A percentile compares a stretch with the other conserved stretches of the same genome.
Evolutionary conservation across 2,329 filamentous ascomycete species (phyloP).

Genomic region (Fragosphaeria purpurea): DNA sequence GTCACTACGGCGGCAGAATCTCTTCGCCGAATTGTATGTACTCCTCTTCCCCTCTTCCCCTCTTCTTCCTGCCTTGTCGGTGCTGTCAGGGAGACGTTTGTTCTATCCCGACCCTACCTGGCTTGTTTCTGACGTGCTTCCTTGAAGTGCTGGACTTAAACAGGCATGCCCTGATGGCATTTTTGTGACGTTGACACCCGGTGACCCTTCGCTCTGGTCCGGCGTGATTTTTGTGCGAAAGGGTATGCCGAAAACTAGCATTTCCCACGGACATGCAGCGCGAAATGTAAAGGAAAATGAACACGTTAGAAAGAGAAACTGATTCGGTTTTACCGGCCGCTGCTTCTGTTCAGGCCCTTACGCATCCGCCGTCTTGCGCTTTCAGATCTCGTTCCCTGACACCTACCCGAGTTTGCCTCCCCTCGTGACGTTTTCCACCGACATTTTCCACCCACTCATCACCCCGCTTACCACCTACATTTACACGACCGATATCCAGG

Average conservation of each 20-base stretch:
- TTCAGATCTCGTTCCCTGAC: slow-evolving; percentile 79
- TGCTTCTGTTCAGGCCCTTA: slow-evolving; percentile 60
- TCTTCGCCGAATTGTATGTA: slow-evolving; percentile 71
- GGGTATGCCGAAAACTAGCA: slow-evolving; percentile 41
- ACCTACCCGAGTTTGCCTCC: slow-evolving; percentile 72
- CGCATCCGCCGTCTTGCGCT: slow-evolving; percentile 74
- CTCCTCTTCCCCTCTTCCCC: not conserved
- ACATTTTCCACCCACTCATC: slow-evolving; percentile 90
- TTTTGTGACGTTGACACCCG: slow-evolving; percentile 75
- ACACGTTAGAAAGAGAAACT: too few species aligned
- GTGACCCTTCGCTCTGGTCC: slow-evolving; percentile 73
- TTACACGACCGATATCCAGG: slow-evolving; percentile 70
- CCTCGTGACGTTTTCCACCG: slow-evolving; percentile 76
- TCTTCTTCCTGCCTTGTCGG: too few species aligned
- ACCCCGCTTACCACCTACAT: slow-evolving; percentile 91
- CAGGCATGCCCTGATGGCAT: slow-evolving; percentile 76
- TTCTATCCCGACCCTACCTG: not conserved
- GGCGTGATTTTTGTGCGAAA: slow-evolving; percentile 87
- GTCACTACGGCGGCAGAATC: slow-evolving; percentile 60
- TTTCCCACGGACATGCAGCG: too few species aligned
- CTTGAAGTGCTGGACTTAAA: slow-evolving; percentile 62
- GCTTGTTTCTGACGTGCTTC: slow-evolving; percentile 7
- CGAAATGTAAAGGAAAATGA: too few species aligned
- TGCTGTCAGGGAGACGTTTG: not conserved
- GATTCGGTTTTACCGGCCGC: too few species aligned